Percentiles rank a stretch among this genome's conserved stretches.
These are phyloP conservation scores for Oryza officinalis DNA, from an alignment of 176 grass and related monocot species.

Conservation along the genomic window DNA sequence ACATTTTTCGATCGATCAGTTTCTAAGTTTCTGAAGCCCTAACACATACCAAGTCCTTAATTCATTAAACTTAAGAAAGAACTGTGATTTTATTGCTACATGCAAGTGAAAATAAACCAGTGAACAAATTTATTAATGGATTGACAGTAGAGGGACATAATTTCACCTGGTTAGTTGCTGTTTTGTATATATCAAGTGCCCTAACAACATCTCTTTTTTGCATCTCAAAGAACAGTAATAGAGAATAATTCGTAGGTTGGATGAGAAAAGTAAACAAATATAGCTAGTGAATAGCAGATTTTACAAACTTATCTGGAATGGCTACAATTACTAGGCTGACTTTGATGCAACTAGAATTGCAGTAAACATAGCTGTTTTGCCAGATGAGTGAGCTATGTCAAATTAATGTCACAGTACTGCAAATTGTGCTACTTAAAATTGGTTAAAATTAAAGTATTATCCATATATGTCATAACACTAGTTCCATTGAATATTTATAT, in stretches of 20 bases:
- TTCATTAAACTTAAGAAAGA: background rate
- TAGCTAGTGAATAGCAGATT: conserved; percentile 7
- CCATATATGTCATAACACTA: no score
- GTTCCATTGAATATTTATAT: no score
- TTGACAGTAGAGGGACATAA: background rate
- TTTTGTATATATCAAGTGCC: conserved; percentile 96
- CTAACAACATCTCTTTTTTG: conserved; percentile 84
- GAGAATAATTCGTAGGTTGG: conserved; percentile 35
- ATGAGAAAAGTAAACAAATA: conserved; percentile 29
- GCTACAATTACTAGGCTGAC: background rate
- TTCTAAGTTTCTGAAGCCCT: background rate
- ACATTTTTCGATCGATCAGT: background rate
- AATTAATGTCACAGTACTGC: no score
- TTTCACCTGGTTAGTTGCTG: conserved; percentile 89
- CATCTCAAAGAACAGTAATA: conserved; percentile 95
- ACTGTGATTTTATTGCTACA: background rate
- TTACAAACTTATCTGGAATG: conserved; percentile 1
- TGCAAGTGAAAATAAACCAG: background rate
- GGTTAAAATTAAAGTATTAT: no score
- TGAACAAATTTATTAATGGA: background rate
- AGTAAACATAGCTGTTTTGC: no score
- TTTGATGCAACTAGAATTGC: no score
- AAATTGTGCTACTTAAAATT: no score
- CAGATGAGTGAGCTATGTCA: no score
- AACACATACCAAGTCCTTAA: background rate